Evolutionary conservation across 495 filamentous ascomycete species (phyloP).

Genomic region (Hypoxylon trugodes): DNA sequence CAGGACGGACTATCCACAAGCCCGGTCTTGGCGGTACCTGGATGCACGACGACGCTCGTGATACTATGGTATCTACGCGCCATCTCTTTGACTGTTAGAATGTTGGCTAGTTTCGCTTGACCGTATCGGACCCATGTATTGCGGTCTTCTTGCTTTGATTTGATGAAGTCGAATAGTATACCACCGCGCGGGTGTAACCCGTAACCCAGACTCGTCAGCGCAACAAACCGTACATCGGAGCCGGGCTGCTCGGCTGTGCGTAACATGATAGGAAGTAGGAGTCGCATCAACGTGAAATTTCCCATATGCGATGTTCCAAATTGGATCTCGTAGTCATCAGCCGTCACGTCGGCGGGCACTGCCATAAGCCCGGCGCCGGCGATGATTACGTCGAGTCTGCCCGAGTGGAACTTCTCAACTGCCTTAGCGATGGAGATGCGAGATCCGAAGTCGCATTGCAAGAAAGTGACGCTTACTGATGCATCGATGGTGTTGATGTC

Average conservation of each 20-base stretch:
- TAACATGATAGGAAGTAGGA: constrained; percentile 48
- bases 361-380: neutral
- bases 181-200: constrained; percentile 44
- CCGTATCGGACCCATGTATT: constrained; percentile 65
- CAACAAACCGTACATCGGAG: constrained; percentile 50
- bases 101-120: constrained; percentile 73
- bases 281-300: neutral
- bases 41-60: constrained; percentile 67
- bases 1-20: too few relatives aligned
- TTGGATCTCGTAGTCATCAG: neutral
- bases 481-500: constrained; percentile 5
- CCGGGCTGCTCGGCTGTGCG: constrained; percentile 46
- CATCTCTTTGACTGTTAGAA: constrained; percentile 67
- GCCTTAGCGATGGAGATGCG: neutral
- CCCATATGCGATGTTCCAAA: too few relatives aligned
- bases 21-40: constrained; percentile 69
- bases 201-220: constrained; percentile 40
- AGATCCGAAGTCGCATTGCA: constrained; percentile 8
- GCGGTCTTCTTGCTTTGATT: constrained; percentile 38
- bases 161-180: constrained; percentile 50
- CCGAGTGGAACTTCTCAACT: neutral
- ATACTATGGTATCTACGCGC: constrained; percentile 65
- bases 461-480: constrained; percentile 5
- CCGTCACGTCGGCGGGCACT: neutral
- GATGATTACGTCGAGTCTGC: neutral